Percentiles rank a stretch among this genome's conserved stretches.
Conservation (phyloP, 495 filamentous ascomycete genomes). For the Lentithecium fluviatile region DNA sequence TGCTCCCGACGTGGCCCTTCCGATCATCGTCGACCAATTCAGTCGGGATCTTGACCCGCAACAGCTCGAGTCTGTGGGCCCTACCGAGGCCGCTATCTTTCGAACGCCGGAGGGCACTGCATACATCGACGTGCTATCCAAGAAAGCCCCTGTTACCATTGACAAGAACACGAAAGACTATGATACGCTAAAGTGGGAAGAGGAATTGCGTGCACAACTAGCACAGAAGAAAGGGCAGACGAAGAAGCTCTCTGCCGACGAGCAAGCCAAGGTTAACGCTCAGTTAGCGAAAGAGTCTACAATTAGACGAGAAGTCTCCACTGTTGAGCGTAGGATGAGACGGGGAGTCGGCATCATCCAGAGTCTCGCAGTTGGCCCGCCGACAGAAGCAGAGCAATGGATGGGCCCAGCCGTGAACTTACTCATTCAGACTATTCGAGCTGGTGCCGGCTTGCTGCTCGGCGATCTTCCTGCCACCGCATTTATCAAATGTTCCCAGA, state of each 20-base stretch:
- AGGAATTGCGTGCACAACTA: slow-evolving; percentile 82
- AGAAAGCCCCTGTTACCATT: slow-evolving; percentile 64
- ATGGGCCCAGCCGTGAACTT: slow-evolving; percentile 72
- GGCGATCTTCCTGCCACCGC: slow-evolving; percentile 75
- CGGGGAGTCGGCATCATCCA: slow-evolving; percentile 82
- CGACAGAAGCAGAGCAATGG: slow-evolving; percentile 80
- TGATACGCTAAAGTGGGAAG: slow-evolving; percentile 94
- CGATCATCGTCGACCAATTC: slow-evolving; percentile 71
- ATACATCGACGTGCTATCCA: slow-evolving; percentile 86
- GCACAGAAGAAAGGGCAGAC: slow-evolving; percentile 88
- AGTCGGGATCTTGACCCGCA: slow-evolving; percentile 63
- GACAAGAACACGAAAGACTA: slow-evolving; percentile 89
- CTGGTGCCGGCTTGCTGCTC: slow-evolving; percentile 76
- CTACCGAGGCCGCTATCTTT: slow-evolving; percentile 86
- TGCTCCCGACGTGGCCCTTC: slow-evolving; percentile 76
- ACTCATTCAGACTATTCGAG: slow-evolving; percentile 67
- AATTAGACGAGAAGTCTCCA: slow-evolving; percentile 68
- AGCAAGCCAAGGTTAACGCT: slow-evolving; percentile 84
- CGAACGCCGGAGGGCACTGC: slow-evolving; percentile 80
- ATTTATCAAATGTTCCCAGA: slow-evolving; percentile 73
- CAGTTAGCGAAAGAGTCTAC: slow-evolving; percentile 82
- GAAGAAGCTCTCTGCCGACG: slow-evolving; percentile 85
- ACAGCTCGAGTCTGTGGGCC: slow-evolving; percentile 68
- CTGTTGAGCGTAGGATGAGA: slow-evolving; percentile 65
- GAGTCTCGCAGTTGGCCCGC: slow-evolving; percentile 78